phyloP scores from a whole-genome alignment of 805 yeast species.

The Pichia manshurica region DNA sequence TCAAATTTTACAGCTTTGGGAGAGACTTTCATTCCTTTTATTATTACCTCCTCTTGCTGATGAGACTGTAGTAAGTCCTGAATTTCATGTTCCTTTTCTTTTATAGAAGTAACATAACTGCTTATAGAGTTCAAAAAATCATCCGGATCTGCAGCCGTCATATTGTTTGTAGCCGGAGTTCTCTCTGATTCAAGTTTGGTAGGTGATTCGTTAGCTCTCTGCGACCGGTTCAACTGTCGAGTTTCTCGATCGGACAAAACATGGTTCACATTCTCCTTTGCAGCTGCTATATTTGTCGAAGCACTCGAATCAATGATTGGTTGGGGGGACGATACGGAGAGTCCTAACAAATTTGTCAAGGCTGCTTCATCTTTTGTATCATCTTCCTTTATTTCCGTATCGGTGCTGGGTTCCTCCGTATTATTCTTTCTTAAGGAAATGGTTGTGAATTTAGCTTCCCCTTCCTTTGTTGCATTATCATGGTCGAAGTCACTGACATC shows the following conservation, averaged over 20 bases:
- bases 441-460: too few relatives aligned
- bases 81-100: conserved; percentile 13
- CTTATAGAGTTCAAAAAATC: conserved; percentile 8
- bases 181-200: neutral
- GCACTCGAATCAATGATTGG: neutral
- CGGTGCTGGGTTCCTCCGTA: neutral
- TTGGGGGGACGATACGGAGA: conserved; percentile 3
- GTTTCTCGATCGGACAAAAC: neutral
- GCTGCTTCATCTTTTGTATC: neutral
- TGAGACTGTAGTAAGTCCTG: conserved; percentile 17
- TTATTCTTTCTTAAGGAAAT: neutral
- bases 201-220: neutral
- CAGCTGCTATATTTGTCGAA: neutral
- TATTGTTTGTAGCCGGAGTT: neutral
- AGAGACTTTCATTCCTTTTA: neutral
- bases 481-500: neutral
- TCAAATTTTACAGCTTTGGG: conserved; percentile 9
- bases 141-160: neutral
- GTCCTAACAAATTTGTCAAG: conserved; percentile 3
- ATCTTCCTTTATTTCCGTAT: neutral
- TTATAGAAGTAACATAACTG: conserved; percentile 1
- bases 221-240: neutral
- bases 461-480: too few relatives aligned
- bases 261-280: neutral
- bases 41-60: conserved; percentile 2